Evolutionary conservation across 2,329 filamentous ascomycete species (phyloP), one percentile per base, ranked within the genome.

Genomic region (Penicillium nordicum): DNA sequence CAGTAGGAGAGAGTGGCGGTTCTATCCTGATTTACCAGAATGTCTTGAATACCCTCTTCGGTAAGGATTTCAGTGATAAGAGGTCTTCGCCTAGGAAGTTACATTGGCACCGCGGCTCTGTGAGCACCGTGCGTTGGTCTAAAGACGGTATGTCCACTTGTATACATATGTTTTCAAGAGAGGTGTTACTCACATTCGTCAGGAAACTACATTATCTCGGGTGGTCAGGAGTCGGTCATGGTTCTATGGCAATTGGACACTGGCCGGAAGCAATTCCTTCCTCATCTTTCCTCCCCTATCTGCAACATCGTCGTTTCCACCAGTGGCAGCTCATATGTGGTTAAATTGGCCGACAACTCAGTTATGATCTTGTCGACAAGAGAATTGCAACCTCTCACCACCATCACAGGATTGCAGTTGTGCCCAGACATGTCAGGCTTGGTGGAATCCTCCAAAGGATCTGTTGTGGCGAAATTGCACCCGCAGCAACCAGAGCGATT

Each of bases 231-330:
- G 75, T 92, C 91, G 8, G 89, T 91, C 21, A 80, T 99, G 41
- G 90, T 96, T 9, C 79, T 97, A 32, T 97, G 92, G 92, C 94
- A 99, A 74, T 80, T 97, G 55, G 90, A 95, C 63, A 97, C 93
- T 0, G 87, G 87, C 60, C 88, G 88, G 70, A 86, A 85, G 67
- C 88, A 94, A 69, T 90, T 88, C 68, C 78, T 99, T 29, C 94
- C 94, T n/a, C 92, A 97, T 81, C 81, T 99, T 55, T 88, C 89
- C 25, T 89, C 91, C 6, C 85, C 87, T 27, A 89, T 99, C 36
- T 88, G 94, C 70, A 91, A 89, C 65, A 83, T 99, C 42, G 86
- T 89, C 5, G 84, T 99, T 34, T 97, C 92, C 16, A 82, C 88
- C 0, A 80, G 79, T 18, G 93, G 94, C 6, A 84, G 90, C 38